Base-by-base conservation (phyloP, 768 basidiomycete species). In the Baorangia bicolor region DNA sequence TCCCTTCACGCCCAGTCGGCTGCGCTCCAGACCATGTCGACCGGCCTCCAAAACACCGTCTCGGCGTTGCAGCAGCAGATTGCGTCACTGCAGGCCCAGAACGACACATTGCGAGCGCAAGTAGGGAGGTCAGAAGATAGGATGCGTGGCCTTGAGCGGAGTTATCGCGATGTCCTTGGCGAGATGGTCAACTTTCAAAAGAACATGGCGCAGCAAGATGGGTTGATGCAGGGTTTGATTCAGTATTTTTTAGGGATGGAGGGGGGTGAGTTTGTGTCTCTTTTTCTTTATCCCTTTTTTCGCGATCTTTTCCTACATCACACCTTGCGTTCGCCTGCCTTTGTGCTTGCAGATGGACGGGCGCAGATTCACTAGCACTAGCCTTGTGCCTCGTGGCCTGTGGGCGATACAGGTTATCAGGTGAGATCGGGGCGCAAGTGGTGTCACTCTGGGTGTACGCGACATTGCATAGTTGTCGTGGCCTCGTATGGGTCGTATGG, bases 161-260 rank as follows among this genome's bases (percentile, higher is more conserved):
- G 83, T 64, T 88, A 88, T 69, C 82, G 86, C 67, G 82, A 81
- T 53, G 83, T 87, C 45, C 80, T 88, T 33, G 77, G 78, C 59
- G 87, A 89, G 71, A 83, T 90, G 78, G 85, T 87, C 64, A 78
- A 80, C 61, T 87, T 87, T 67, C 87, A 88, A 72, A 74, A 82
- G 56, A 84, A 82, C 61, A 83, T 87, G 83, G 88, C 87, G 31
- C 87, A 92, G 72, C 91, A 93, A 75, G 93, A 95, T 62, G 84
- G 83, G 39, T 69, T 93, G 51, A 87, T 92, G 83, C 88, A 92
- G 72, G 84, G 82, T 62, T 67, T 94, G 56, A 86, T 94, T 62
- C 84, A 87, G 55, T 91, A 90, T 74, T 88, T 91, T 70, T 74
- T 94, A 62, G 84, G 87, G 61, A 73, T 81, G 59, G 90, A 91